A percentile compares a stretch with the other conserved stretches of the same genome.
Evolutionary conservation across 768 basidiomycete species (phyloP).

Genomic region (Naganishia friedmannii): DNA sequence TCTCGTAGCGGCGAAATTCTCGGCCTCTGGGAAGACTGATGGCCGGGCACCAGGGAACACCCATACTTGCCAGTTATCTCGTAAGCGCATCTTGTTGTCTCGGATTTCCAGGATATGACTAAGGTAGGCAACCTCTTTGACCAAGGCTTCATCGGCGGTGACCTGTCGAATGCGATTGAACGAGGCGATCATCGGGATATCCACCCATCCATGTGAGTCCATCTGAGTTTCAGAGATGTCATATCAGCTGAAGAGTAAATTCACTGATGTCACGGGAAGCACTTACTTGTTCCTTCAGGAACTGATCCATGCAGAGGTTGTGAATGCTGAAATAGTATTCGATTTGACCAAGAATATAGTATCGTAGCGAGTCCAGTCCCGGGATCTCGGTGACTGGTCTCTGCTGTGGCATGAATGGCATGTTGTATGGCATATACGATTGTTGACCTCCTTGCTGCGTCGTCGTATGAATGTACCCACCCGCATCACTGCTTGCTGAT

Average conservation of each 20-base stretch:
- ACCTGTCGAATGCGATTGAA: constrained; percentile 78
- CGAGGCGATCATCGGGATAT: constrained; percentile 73
- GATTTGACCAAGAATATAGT: constrained; percentile 70
- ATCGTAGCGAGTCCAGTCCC: constrained; percentile 63
- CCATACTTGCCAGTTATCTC: constrained; percentile 62
- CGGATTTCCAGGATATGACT: constrained; percentile 70
- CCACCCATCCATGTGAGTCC: constrained; percentile 84
- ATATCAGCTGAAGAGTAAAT: background rate
- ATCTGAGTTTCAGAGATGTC: constrained; percentile 60
- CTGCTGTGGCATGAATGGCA: constrained; percentile 40
- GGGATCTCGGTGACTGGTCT: constrained; percentile 49
- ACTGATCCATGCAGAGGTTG: constrained; percentile 84
- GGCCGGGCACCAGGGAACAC: constrained; percentile 63
- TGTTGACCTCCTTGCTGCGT: constrained; percentile 30
- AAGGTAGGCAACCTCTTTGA: constrained; percentile 66
- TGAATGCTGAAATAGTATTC: constrained; percentile 90
- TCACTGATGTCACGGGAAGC: background rate
- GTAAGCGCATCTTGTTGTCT: constrained; percentile 65
- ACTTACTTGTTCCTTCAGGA: constrained; percentile 71
- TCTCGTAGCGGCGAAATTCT: background rate
- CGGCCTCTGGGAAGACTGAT: constrained; percentile 32
- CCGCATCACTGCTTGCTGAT: constrained; percentile 8
- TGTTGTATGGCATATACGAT: constrained; percentile 26
- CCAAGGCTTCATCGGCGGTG: constrained; percentile 60
- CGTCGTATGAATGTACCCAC: constrained; percentile 32